Conservation (phyloP, 164 flowering plant genomes). For the Vitis labrusca region DNA sequence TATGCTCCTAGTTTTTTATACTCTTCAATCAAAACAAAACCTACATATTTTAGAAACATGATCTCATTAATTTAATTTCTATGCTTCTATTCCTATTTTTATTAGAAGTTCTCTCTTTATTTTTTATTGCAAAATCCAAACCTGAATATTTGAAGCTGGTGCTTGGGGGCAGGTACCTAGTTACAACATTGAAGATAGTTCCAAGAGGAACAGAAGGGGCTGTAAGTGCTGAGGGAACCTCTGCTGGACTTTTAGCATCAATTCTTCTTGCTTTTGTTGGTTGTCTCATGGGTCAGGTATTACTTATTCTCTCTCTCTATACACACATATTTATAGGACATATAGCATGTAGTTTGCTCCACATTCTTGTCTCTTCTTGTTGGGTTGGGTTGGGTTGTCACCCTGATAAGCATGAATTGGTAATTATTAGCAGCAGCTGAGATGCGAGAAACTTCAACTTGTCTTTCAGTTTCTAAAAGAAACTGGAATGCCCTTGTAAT, state of each 20-base stretch:
- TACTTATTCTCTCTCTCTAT: neutral
- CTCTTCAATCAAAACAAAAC: too few relatives aligned
- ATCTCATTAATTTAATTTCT: neutral
- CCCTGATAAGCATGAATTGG: too few relatives aligned
- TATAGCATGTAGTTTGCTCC: too few relatives aligned
- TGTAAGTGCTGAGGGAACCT: conserved; percentile 91
- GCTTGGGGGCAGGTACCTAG: conserved; percentile 60
- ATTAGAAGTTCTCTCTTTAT: neutral
- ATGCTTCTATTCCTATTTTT: neutral
- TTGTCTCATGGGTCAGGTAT: conserved; percentile 68
- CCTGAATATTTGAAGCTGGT: neutral
- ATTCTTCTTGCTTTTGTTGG: conserved; percentile 70
- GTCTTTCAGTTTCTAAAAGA: too few relatives aligned
- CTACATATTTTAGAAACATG: neutral
- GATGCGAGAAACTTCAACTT: too few relatives aligned
- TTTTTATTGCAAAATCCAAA: neutral
- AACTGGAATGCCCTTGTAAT: too few relatives aligned
- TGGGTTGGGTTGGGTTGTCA: too few relatives aligned
- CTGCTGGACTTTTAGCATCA: conserved; percentile 85
- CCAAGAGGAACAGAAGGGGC: conserved; percentile 98
- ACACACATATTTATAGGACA: too few relatives aligned
- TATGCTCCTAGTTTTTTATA: too few relatives aligned
- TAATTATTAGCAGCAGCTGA: too few relatives aligned
- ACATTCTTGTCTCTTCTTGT: too few relatives aligned
- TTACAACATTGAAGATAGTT: conserved; percentile 85